Percentiles rank a stretch among this genome's conserved stretches.
phyloP scores from a whole-genome alignment of 2,329 filamentous ascomycete genomes.

The Diaporthe vaccinii region DNA sequence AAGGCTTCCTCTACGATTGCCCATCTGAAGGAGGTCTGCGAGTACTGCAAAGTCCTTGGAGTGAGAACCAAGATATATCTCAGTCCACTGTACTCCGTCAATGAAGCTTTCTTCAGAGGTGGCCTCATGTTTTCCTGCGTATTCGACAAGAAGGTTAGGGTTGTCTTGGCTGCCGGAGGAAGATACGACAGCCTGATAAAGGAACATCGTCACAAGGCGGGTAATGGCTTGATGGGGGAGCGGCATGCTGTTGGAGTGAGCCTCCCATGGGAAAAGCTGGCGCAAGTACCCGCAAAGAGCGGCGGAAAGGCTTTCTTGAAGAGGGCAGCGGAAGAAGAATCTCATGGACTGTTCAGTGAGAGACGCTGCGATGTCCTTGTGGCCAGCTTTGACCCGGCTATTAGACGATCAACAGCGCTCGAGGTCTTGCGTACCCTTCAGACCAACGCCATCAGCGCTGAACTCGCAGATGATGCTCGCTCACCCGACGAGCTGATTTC shows the following conservation, averaged over 20 bases:
- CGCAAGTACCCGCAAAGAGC: constrained; percentile 70
- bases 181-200: constrained; percentile 92
- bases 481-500: constrained; percentile 84
- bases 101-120: constrained; percentile 89
- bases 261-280: constrained; percentile 87
- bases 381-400: constrained; percentile 84
- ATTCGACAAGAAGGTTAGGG: constrained; percentile 84
- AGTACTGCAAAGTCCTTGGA: constrained; percentile 81
- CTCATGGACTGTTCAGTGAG: constrained; percentile 69
- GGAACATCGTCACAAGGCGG: constrained; percentile 81
- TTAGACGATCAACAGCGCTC: constrained; percentile 81
- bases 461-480: constrained; percentile 84
- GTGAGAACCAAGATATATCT: constrained; percentile 85
- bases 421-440: constrained; percentile 85
- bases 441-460: constrained; percentile 86
- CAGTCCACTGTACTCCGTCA: constrained; percentile 87
- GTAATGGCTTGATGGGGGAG: constrained; percentile 59
- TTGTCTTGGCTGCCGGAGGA: constrained; percentile 93
- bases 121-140: constrained; percentile 92
- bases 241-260: constrained; percentile 93
- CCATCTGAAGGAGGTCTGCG: constrained; percentile 83
- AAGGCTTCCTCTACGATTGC: constrained; percentile 82
- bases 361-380: constrained; percentile 90
- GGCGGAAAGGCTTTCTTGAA: constrained; percentile 74
- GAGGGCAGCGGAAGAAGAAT: constrained; percentile 73